phyloP scores from a whole-genome alignment of 1,284 basidiomycete species.

The Trametes pubescens region DNA sequence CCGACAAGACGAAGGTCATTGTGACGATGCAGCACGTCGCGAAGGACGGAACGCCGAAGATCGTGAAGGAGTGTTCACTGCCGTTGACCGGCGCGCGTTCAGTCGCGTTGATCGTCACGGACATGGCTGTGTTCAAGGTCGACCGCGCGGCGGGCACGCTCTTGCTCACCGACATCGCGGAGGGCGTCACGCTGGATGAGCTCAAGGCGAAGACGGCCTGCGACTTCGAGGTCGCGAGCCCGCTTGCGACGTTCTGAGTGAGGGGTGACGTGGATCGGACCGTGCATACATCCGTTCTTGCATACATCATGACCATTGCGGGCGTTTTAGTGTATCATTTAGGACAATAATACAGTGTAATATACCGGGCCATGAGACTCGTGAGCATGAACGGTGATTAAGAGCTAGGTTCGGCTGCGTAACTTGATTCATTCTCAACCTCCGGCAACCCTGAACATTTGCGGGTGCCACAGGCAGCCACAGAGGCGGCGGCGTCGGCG shows the following conservation, averaged over 20 bases:
- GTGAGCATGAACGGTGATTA: neutral
- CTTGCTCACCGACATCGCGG: constrained; percentile 82
- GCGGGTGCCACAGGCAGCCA: no score
- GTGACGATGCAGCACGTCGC: constrained; percentile 91
- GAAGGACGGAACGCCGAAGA: constrained; percentile 90
- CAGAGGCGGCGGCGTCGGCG: no score
- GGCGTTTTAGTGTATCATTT: constrained; percentile 22
- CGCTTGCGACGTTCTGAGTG: constrained; percentile 37
- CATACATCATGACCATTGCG: constrained; percentile 9
- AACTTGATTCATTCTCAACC: no score
- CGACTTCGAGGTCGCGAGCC: constrained; percentile 67
- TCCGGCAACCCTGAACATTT: no score
- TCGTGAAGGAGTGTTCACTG: constrained; percentile 83
- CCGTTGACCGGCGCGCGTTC: constrained; percentile 89
- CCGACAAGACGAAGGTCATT: constrained; percentile 89
- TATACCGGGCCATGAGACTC: constrained; percentile 10
- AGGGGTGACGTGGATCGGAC: neutral
- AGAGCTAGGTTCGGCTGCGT: neutral
- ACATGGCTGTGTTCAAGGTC: constrained; percentile 91
- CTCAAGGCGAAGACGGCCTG: constrained; percentile 87
- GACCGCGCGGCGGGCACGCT: constrained; percentile 80
- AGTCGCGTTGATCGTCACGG: constrained; percentile 92
- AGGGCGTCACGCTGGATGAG: constrained; percentile 86
- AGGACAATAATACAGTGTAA: constrained; percentile 25
- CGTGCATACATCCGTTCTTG: constrained; percentile 5